phyloP scores from a whole-genome alignment of 306 rosid species.

The Lathyrus oleraceus region DNA sequence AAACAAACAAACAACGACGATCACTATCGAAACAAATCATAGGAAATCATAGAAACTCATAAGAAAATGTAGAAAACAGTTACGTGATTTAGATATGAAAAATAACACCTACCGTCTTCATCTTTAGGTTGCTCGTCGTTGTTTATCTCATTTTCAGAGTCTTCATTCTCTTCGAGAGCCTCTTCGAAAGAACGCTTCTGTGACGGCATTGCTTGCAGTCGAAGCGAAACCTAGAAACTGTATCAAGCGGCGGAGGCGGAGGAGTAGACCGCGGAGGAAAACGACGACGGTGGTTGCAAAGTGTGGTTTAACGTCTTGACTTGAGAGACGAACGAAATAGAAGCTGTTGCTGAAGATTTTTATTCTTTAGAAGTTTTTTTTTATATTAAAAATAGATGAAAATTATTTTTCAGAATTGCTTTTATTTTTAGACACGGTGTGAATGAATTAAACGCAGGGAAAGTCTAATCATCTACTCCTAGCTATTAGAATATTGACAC shows the following conservation, averaged over 20 bases:
- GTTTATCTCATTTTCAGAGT: conserved; percentile 30
- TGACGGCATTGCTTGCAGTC: conserved; percentile 64
- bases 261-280: not conserved
- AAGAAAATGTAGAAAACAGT: conserved; percentile 28
- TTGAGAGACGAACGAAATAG: conserved; percentile 9
- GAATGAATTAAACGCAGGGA: not conserved
- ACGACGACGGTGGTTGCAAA: conserved; percentile 24
- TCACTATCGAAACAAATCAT: conserved; percentile 32
- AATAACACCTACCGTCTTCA: conserved; percentile 55
- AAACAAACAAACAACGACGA: conserved; percentile 3
- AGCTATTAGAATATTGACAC: too few relatives aligned
- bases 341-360: conserved; percentile 16
- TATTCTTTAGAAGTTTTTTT: not conserved
- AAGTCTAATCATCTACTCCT: not conserved
- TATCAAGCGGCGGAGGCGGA: not conserved
- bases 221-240: conserved; percentile 19
- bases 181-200: conserved; percentile 54
- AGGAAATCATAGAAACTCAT: conserved; percentile 20
- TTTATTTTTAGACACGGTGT: not conserved
- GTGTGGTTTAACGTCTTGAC: conserved; percentile 31
- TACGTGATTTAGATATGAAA: conserved; percentile 9
- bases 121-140: conserved; percentile 39
- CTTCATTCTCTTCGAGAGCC: conserved; percentile 43
- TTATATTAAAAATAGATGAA: not conserved
- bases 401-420: not conserved